Base-by-base conservation (phyloP, 805 yeast genomes). In the Nakazawaea wickerhamii region DNA sequence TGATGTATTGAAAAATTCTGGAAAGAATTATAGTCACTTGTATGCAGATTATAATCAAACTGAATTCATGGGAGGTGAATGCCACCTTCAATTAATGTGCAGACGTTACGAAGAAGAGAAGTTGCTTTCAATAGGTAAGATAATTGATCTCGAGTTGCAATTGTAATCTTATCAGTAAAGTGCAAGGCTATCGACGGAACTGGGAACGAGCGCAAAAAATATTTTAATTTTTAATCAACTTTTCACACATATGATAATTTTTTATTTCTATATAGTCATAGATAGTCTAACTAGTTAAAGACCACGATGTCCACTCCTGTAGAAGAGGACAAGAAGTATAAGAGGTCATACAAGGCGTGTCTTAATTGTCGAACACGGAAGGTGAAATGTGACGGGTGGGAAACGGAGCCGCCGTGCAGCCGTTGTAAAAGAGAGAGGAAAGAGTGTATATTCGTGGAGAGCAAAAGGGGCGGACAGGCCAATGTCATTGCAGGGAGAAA, bases 361-460 rank as follows among this genome's bases (percentile, higher is more conserved):
- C 61, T 85, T 38, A 85, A 80, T 61, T 90, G 98, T 58, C 73
- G 96, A 14, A 75, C 79, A 5, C 73, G 95, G 32, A 91, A 90
- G 55, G 86, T 87, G 33, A 80, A 79, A 54, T 90, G 98, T 65
- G 95, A 88, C 56, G 82, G 79, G 38, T 71, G 72, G 47, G 95
- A 95, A 0, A 68, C 70, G 35, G 79, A 77, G 4, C 93, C 95
- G 3, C 93, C 95, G 3, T 90, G 98, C 68, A 81, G 77, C 2
- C 65, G 97, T 38, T 90, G 98, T 55, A 71, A 73, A 47, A 70
- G 97, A 34, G 96, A 90, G 55, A 68, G 95, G 13, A 77, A 76
- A 50, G 88, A 82, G 51, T 90, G 98, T 61, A 79, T 81, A 13
- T 79, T 85, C 56, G 73, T 68, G 7, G 71, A 67, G 30, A 40